Conservation (phyloP, 2,329 filamentous ascomycete species). For the Balansia obtecta region DNA sequence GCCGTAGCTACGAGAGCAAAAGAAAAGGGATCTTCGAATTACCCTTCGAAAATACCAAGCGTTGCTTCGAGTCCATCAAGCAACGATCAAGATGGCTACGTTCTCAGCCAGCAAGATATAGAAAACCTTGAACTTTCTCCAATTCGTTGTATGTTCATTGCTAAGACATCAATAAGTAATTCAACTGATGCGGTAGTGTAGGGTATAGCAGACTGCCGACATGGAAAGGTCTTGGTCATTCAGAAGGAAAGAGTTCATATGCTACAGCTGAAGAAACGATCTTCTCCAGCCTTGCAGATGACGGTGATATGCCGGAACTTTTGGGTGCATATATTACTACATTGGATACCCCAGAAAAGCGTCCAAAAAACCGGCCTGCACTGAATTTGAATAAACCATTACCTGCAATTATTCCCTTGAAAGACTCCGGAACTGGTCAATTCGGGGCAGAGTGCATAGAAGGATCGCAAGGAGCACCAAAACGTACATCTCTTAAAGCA, state of each 20-base stretch:
- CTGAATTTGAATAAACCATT: conserved; percentile 1
- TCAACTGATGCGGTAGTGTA: conserved; percentile 5
- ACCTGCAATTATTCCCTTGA: neutral
- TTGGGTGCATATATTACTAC: neutral
- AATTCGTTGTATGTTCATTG: conserved; percentile 18
- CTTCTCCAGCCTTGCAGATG: neutral
- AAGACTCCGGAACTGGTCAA: neutral
- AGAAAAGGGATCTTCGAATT: conserved; percentile 20
- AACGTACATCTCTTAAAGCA: neutral
- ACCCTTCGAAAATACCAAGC: conserved; percentile 21
- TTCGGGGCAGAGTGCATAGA: neutral
- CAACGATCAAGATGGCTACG: conserved; percentile 15
- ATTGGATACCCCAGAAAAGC: neutral
- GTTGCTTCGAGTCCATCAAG: conserved; percentile 20
- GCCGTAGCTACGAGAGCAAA: conserved; percentile 4
- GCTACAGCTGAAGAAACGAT: conserved; percentile 13
- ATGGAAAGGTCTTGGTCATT: conserved; percentile 9
- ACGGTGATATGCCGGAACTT: neutral
- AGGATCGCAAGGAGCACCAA: neutral
- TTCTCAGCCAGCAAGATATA: conserved; percentile 19
- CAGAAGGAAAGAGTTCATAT: conserved; percentile 15
- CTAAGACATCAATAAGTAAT: neutral
- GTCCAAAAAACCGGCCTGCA: neutral
- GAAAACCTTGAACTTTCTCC: conserved; percentile 23
- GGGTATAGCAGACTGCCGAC: conserved; percentile 13